Conservation (phyloP, 2,329 filamentous ascomycete genomes). For the Cordyceps tenuipes region DNA sequence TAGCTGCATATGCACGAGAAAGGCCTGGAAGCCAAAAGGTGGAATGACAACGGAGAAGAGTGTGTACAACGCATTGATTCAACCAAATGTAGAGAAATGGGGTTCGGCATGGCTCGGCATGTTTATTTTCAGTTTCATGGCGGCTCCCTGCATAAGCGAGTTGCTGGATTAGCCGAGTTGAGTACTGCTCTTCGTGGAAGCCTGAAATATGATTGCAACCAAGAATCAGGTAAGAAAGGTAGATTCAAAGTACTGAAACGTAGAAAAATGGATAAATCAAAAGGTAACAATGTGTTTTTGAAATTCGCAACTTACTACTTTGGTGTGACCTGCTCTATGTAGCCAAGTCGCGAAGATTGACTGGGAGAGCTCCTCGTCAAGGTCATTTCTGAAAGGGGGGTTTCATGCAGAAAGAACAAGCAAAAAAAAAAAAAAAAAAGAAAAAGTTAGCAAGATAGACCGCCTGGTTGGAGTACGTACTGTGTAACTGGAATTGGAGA, state of each 20-base stretch:
- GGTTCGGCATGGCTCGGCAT: too few species aligned
- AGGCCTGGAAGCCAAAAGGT: background rate
- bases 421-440: background rate
- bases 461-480: background rate
- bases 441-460: too few species aligned
- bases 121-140: background rate
- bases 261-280: background rate
- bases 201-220: background rate
- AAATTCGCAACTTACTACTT: background rate
- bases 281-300: background rate
- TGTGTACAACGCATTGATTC: background rate
- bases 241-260: too few species aligned
- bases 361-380: background rate
- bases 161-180: background rate
- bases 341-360: background rate
- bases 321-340: background rate
- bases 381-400: background rate
- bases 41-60: background rate
- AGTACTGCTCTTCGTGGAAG: background rate
- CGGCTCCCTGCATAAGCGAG: background rate
- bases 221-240: background rate
- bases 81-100: background rate
- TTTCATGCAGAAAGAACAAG: background rate
- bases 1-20: constrained; percentile 8
- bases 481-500: background rate